phyloP scores from a whole-genome alignment of 1,139 yeast genomes.

The Pichia sp. region DNA sequence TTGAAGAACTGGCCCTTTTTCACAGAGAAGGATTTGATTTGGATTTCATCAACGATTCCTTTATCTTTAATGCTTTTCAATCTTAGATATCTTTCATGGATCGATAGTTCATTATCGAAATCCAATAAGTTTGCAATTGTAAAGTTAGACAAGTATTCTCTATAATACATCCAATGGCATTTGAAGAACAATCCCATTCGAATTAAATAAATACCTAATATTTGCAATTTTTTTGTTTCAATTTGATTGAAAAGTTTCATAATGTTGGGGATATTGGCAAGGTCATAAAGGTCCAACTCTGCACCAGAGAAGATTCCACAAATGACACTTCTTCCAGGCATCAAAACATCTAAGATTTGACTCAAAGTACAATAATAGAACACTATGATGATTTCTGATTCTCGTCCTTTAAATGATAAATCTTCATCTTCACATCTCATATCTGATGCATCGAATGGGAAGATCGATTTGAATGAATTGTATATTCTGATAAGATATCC shows the following conservation, averaged over 20 bases:
- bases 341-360: not conserved
- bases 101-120: not conserved
- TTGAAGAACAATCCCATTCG: conserved; percentile 9
- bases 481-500: not conserved
- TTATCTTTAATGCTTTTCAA: not conserved
- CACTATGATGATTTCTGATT: too few relatives aligned
- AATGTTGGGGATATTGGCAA: not conserved
- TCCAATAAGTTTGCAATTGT: not conserved
- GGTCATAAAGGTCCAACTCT: not conserved
- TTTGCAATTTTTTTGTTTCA: not conserved
- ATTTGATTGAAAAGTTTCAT: conserved; percentile 1
- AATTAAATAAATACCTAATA: conserved; percentile 7
- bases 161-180: conserved; percentile 1
- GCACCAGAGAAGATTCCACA: conserved; percentile 20
- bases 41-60: conserved; percentile 4
- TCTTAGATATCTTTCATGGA: too few relatives aligned
- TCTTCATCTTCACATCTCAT: too few relatives aligned
- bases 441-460: too few relatives aligned
- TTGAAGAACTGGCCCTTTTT: conserved; percentile 7
- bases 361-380: too few relatives aligned
- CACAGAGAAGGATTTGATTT: conserved; percentile 6
- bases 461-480: too few relatives aligned
- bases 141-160: not conserved
- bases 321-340: conserved; percentile 5
- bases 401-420: too few relatives aligned